Percentiles rank a stretch among this genome's conserved stretches.
Evolutionary conservation across 2,329 filamentous ascomycete species (phyloP).

Genomic region (Trichothecium roseum): DNA sequence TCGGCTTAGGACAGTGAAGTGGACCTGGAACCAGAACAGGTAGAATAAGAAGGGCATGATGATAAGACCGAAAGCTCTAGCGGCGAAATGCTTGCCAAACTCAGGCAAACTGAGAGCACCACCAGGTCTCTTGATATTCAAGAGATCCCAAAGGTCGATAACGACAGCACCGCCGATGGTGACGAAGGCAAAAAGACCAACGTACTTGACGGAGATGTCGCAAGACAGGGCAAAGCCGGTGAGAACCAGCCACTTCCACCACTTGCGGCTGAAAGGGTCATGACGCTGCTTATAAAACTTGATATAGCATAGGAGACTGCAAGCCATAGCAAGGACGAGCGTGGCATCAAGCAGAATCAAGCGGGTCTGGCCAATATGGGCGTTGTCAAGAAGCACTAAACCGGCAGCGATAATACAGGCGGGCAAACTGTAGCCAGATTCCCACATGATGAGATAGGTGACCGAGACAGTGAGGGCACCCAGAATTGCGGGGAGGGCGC

Average conservation of each 20-base stretch:
- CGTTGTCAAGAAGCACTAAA: constrained; percentile 90
- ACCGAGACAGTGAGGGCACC: constrained; percentile 91
- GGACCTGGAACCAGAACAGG: constrained; percentile 99
- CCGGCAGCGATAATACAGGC: constrained; percentile 80
- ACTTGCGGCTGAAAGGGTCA: constrained; percentile 81
- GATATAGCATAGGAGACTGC: constrained; percentile 88
- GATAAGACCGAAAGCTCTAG: constrained; percentile 77
- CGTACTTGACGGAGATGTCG: constrained; percentile 97
- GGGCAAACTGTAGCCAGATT: constrained; percentile 92
- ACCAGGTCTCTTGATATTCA: constrained; percentile 76
- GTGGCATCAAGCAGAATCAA: constrained; percentile 92
- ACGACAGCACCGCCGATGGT: constrained; percentile 89
- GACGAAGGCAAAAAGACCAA: constrained; percentile 92
- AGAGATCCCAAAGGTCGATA: constrained; percentile 90
- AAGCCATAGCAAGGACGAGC: constrained; percentile 89
- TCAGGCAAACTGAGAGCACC: constrained; percentile 70
- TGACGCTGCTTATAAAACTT: constrained; percentile 96
- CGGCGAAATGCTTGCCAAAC: constrained; percentile 83
- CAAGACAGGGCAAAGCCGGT: constrained; percentile 93
- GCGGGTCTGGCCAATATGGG: constrained; percentile 91
- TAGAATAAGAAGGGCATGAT: constrained; percentile 94
- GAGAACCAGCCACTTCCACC: constrained; percentile 98
- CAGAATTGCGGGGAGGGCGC: constrained; percentile 82
- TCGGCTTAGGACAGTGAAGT: constrained; percentile 78
- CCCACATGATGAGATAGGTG: constrained; percentile 98